Conservation (phyloP, 805 yeast species). For the Wickerhamomyces pijperi region DNA sequence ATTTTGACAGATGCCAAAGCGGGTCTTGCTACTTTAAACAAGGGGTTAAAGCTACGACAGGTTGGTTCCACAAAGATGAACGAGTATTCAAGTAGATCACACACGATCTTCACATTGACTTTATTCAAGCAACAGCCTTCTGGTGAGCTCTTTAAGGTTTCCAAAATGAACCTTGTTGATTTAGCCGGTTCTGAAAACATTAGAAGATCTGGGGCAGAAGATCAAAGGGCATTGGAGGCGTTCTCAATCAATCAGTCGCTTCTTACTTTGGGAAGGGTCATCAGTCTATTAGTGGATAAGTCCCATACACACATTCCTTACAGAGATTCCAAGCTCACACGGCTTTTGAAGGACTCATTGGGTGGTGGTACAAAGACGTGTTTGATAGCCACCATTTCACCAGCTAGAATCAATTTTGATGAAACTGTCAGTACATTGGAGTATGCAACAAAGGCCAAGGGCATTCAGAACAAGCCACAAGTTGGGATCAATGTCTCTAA, state of each 20-base stretch:
- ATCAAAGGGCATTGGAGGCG: slow-evolving; percentile 84
- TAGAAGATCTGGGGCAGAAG: slow-evolving; percentile 75
- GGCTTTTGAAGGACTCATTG: slow-evolving; percentile 65
- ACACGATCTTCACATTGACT: slow-evolving; percentile 60
- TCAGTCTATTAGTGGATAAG: slow-evolving; percentile 57
- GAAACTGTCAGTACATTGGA: slow-evolving; percentile 81
- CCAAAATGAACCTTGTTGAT: slow-evolving; percentile 83
- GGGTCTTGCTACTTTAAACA: slow-evolving; percentile 43
- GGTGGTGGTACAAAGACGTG: slow-evolving; percentile 88
- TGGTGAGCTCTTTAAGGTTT: slow-evolving; percentile 36
- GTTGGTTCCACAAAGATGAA: slow-evolving; percentile 69
- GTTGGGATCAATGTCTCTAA: slow-evolving; percentile 46
- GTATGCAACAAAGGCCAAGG: slow-evolving; percentile 80
- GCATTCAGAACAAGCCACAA: slow-evolving; percentile 65
- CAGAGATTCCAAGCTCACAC: slow-evolving; percentile 68
- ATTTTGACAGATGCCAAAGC: slow-evolving; percentile 41
- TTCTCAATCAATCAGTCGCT: slow-evolving; percentile 87
- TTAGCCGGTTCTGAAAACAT: slow-evolving; percentile 94
- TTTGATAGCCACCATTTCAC: slow-evolving; percentile 78
- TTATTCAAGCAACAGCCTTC: slow-evolving; percentile 37
- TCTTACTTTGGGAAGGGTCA: slow-evolving; percentile 80
- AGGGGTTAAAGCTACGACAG: slow-evolving; percentile 48
- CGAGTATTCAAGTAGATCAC: slow-evolving; percentile 65
- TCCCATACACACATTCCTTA: slow-evolving; percentile 68
- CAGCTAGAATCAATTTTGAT: slow-evolving; percentile 65